Percentiles rank a stretch among this genome's conserved stretches.
Conservation (phyloP, 2,329 filamentous ascomycete species). For the Colletotrichum horii region DNA sequence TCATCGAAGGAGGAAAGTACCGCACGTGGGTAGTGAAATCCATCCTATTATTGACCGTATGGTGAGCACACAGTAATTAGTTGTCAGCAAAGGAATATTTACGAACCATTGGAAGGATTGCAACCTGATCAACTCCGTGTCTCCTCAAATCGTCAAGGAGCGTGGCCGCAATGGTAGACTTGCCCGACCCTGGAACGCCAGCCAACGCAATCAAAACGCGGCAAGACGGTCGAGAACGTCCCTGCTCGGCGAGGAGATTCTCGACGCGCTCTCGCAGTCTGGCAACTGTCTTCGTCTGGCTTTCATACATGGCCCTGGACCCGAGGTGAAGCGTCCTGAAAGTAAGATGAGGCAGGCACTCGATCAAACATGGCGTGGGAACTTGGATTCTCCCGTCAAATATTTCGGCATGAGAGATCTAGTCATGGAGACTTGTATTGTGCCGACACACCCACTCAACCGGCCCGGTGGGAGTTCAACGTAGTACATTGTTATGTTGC, state of each 20-base stretch:
- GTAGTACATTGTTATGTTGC: neutral
- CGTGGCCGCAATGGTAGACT: conserved; percentile 28
- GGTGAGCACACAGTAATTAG: neutral
- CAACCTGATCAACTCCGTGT: conserved; percentile 19
- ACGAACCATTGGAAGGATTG: conserved; percentile 31
- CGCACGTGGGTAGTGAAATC: conserved; percentile 32
- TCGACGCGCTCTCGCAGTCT: conserved; percentile 9
- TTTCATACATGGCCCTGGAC: neutral
- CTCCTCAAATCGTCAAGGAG: conserved; percentile 21
- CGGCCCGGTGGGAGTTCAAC: neutral
- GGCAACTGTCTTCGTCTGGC: neutral
- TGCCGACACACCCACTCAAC: neutral
- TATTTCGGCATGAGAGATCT: neutral
- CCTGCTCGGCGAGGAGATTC: neutral
- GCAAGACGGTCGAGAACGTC: neutral
- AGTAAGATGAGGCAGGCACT: neutral
- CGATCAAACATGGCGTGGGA: neutral
- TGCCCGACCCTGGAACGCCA: conserved; percentile 34
- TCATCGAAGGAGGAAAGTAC: conserved; percentile 25
- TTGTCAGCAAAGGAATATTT: neutral
- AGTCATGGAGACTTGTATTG: neutral
- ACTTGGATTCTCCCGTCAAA: neutral
- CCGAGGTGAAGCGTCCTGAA: neutral
- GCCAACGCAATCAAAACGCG: conserved; percentile 33
- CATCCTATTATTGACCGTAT: conserved; percentile 26